These are phyloP conservation scores for Penicillium freii DNA, from an alignment of 2,329 filamentous ascomycete species.

Conservation along the genomic window DNA sequence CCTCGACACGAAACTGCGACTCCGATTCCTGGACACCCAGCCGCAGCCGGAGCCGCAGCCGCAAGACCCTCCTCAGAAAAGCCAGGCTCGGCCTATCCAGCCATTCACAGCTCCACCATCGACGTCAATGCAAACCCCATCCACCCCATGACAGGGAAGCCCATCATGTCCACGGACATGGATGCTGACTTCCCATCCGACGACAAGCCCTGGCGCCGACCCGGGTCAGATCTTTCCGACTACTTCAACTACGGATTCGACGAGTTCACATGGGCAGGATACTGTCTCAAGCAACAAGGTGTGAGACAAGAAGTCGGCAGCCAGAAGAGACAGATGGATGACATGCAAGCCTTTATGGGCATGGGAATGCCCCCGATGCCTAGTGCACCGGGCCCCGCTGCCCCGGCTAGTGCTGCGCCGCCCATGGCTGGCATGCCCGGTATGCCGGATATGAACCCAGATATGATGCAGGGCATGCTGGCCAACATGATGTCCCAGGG, in stretches of 20 bases:
- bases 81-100: slow-evolving; percentile 65
- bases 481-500: slow-evolving; percentile 55
- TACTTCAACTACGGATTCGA: slow-evolving; percentile 99
- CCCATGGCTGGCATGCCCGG: slow-evolving; percentile 41
- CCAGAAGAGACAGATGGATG: slow-evolving; percentile 69
- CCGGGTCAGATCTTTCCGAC: slow-evolving; percentile 90
- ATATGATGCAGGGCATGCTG: slow-evolving; percentile 62
- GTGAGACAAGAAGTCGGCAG: slow-evolving; percentile 74
- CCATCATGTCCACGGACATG: slow-evolving; percentile 76
- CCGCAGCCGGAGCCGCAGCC: slow-evolving; percentile 2
- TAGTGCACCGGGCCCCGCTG: slow-evolving; percentile 33
- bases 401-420: slow-evolving; percentile 30
- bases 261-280: slow-evolving; percentile 96
- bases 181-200: slow-evolving; percentile 70
- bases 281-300: slow-evolving; percentile 81
- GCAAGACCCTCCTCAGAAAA: slow-evolving; percentile 42
- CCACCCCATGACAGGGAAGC: slow-evolving; percentile 71
- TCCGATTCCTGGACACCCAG: slow-evolving; percentile 29
- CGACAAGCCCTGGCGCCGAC: slow-evolving; percentile 92
- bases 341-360: slow-evolving; percentile 60
- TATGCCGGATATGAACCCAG: slow-evolving; percentile 52
- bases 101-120: slow-evolving; percentile 70
- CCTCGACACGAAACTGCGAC: slow-evolving; percentile 35
- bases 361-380: slow-evolving; percentile 51
- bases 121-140: slow-evolving; percentile 80